phyloP scores from a whole-genome alignment of 176 grass and related monocot genomes.

The Phragmites australis region DNA sequence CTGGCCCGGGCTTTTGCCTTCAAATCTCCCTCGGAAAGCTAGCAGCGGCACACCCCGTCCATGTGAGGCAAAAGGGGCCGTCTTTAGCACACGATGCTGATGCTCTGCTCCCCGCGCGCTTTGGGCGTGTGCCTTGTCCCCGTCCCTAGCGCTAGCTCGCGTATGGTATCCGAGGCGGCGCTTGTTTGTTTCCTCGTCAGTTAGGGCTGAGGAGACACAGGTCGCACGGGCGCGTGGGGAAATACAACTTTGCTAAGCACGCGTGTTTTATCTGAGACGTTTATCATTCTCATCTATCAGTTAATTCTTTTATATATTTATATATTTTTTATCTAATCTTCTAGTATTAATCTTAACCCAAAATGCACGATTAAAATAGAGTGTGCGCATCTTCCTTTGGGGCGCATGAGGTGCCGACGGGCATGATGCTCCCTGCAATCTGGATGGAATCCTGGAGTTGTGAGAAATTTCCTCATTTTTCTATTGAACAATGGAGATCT shows the following conservation, averaged over 20 bases:
- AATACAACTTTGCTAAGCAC: no score
- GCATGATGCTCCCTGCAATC: background rate
- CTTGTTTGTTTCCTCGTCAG: slow-evolving; percentile 1
- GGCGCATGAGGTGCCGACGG: background rate
- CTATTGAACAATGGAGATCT: background rate
- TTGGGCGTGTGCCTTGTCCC: slow-evolving; percentile 37
- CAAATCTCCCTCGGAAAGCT: slow-evolving; percentile 48
- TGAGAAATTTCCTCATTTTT: background rate
- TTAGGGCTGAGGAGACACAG: slow-evolving; percentile 10
- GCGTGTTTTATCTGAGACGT: no score
- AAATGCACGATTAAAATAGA: no score
- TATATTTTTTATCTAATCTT: no score
- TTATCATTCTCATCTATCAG: no score
- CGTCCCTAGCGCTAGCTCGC: slow-evolving; percentile 32
- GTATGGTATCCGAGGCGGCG: slow-evolving; percentile 53
- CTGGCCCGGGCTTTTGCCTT: slow-evolving; percentile 23
- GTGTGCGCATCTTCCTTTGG: no score
- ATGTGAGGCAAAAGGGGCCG: slow-evolving; percentile 49
- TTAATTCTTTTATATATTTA: no score
- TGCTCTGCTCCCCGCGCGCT: slow-evolving; percentile 45
- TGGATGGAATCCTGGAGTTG: slow-evolving; percentile 1
- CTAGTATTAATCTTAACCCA: no score
- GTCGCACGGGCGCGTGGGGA: background rate
- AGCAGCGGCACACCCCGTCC: slow-evolving; percentile 29
- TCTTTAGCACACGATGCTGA: slow-evolving; percentile 71